Conservation (phyloP, 495 filamentous ascomycete species). For the Penicillium simplicissimum region DNA sequence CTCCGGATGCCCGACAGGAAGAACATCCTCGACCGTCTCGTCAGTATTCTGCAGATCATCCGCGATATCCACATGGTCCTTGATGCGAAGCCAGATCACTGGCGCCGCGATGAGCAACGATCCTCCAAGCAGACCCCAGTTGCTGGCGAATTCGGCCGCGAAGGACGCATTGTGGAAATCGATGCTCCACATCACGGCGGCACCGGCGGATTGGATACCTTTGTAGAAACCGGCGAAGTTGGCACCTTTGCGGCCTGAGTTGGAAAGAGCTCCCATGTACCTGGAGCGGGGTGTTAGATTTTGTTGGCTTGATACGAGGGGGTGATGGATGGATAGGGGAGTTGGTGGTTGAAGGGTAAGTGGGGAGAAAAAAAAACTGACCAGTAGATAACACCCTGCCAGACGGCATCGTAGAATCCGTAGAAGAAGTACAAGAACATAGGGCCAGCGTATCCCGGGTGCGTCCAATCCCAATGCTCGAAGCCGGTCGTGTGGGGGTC, state of each 20-base stretch:
- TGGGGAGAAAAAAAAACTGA: constrained; percentile 20
- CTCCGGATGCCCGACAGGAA: neutral
- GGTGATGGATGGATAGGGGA: neutral
- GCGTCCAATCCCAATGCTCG: neutral
- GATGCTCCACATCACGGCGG: neutral
- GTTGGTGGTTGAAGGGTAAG: neutral
- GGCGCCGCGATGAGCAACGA: neutral
- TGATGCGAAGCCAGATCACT: neutral
- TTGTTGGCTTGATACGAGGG: neutral
- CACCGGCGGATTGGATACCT: neutral
- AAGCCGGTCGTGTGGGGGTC: neutral
- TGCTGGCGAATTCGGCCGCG: neutral
- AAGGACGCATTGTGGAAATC: neutral
- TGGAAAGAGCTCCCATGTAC: neutral
- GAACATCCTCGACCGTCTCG: neutral
- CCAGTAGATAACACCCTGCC: constrained; percentile 80
- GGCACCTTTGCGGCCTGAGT: neutral
- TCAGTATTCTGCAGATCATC: neutral
- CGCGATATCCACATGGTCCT: neutral
- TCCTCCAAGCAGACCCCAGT: neutral
- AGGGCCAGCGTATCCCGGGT: constrained; percentile 39
- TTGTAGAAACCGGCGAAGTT: neutral
- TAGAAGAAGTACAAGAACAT: constrained; percentile 55
- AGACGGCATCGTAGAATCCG: constrained; percentile 48
- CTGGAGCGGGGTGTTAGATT: neutral